These are phyloP conservation scores for Beauveria sp. DNA, from an alignment of 2,329 filamentous ascomycete species.

Conservation along the genomic window DNA sequence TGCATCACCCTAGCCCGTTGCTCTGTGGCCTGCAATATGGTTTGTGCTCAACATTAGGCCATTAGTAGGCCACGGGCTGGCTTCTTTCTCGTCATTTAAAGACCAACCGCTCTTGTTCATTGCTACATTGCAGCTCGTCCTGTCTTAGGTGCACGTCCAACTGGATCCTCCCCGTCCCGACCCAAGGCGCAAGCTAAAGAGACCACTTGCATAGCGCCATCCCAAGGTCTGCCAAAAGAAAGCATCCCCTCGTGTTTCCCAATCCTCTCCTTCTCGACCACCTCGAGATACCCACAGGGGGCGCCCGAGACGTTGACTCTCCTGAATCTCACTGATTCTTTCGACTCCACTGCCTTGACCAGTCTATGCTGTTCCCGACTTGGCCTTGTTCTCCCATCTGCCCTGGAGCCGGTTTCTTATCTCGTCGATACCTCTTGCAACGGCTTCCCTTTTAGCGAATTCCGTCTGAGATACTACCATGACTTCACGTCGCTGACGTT, in stretches of 20 bases:
- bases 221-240: slow-evolving; percentile 10
- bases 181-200: slow-evolving; percentile 2
- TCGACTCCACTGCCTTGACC: slow-evolving; percentile 8
- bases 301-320: slow-evolving; percentile 12
- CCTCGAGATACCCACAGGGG: slow-evolving; percentile 1
- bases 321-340: slow-evolving; percentile 1
- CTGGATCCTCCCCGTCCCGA: slow-evolving; percentile 5
- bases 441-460: neutral
- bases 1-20: neutral
- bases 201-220: slow-evolving; percentile 12
- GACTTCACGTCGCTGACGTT: slow-evolving; percentile 7
- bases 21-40: neutral
- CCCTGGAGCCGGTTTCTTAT: slow-evolving; percentile 3
- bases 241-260: slow-evolving; percentile 9
- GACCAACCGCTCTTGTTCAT: slow-evolving; percentile 2
- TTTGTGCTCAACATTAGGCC: slow-evolving; percentile 4
- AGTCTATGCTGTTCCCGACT: slow-evolving; percentile 12
- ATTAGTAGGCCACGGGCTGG: neutral
- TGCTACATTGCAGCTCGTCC: neutral
- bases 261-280: slow-evolving; percentile 3
- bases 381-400: slow-evolving; percentile 6
- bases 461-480: neutral
- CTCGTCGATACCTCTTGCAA: neutral
- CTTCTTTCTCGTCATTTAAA: neutral
- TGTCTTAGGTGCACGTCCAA: slow-evolving; percentile 5